These are phyloP conservation scores for Scalesia atractyloides DNA, from an alignment of 129 eudicot species.

Conservation along the genomic window DNA sequence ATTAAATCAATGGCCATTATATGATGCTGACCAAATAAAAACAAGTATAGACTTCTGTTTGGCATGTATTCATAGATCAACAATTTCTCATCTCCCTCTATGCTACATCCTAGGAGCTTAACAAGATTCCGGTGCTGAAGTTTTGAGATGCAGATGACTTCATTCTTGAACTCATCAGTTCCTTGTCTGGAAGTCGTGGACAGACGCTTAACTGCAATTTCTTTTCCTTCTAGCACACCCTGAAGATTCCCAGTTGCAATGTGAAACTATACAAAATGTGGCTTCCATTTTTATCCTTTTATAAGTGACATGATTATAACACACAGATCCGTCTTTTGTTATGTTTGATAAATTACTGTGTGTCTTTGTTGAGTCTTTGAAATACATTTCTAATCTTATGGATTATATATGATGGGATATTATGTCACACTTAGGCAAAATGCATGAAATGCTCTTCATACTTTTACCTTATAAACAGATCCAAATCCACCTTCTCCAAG, in stretches of 20 bases:
- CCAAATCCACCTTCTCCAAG: slow-evolving; percentile 9
- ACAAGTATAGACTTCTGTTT: background rate
- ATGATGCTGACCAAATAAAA: background rate
- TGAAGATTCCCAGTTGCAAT: background rate
- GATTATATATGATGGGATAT: too few relatives aligned
- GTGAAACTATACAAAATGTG: background rate
- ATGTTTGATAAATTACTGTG: background rate
- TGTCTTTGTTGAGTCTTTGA: too few relatives aligned
- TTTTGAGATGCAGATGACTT: slow-evolving; percentile 10
- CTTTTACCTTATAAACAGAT: background rate
- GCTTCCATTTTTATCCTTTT: background rate
- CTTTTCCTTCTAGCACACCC: slow-evolving; percentile 5
- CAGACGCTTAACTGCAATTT: slow-evolving; percentile 19
- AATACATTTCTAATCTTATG: too few relatives aligned
- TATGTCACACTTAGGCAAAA: background rate
- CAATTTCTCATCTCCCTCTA: slow-evolving; percentile 8
- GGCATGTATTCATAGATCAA: slow-evolving; percentile 6
- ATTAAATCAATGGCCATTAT: background rate
- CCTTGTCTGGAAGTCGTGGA: too few relatives aligned
- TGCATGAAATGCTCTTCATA: background rate
- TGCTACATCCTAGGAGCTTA: slow-evolving; percentile 16
- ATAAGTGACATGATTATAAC: background rate
- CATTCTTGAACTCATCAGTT: slow-evolving; percentile 5
- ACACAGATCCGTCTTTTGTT: background rate
- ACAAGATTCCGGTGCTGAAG: slow-evolving; percentile 16